phyloP scores from a whole-genome alignment of 1,139 yeast genomes.

The Taiozyma sp. region DNA sequence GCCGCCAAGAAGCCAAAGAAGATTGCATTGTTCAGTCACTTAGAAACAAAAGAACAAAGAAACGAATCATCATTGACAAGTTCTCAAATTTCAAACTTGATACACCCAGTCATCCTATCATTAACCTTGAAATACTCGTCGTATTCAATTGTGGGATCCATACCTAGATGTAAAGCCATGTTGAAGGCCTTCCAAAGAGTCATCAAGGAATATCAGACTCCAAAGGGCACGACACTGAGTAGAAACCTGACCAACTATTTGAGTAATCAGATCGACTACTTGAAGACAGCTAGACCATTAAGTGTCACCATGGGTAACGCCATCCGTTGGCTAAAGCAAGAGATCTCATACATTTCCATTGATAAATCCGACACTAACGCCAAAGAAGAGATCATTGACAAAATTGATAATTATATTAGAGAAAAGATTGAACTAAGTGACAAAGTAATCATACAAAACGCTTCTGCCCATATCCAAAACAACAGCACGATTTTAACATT shows the following conservation, averaged over 20 bases:
- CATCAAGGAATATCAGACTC: constrained; percentile 78
- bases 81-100: constrained; percentile 43
- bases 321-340: constrained; percentile 94
- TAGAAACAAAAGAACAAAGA: constrained; percentile 80
- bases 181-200: constrained; percentile 79
- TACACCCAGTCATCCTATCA: constrained; percentile 83
- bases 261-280: constrained; percentile 90
- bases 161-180: constrained; percentile 81
- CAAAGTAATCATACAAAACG: constrained; percentile 76
- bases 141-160: constrained; percentile 86
- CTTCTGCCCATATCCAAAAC: constrained; percentile 70
- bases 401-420: constrained; percentile 75
- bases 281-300: constrained; percentile 88
- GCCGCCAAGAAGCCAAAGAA: constrained; percentile 27
- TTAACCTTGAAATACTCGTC: constrained; percentile 80
- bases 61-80: constrained; percentile 47
- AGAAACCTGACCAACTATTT: constrained; percentile 87
- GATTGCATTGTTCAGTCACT: constrained; percentile 75
- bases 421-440: constrained; percentile 87
- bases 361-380: constrained; percentile 73
- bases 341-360: constrained; percentile 72
- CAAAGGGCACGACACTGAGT: constrained; percentile 77
- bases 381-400: constrained; percentile 56
- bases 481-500: constrained; percentile 82
- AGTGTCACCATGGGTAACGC: constrained; percentile 97